Conservation (phyloP, 2,329 filamentous ascomycete species). For the Thelonectria blattea region DNA sequence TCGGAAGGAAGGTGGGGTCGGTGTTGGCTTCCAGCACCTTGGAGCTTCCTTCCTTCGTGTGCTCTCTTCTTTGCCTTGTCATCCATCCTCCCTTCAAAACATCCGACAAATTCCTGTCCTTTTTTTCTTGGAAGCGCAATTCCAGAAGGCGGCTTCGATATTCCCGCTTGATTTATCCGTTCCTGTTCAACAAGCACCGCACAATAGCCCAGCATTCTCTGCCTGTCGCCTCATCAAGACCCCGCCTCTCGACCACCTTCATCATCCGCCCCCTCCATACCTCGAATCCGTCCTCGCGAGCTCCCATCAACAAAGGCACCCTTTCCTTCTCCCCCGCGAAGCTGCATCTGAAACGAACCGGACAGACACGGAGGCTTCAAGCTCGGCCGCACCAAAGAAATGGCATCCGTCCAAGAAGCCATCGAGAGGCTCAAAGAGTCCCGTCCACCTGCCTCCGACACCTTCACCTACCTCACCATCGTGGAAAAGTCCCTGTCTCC, state of each 20-base stretch:
- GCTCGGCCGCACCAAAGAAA: conserved; percentile 20
- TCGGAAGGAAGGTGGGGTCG: not conserved
- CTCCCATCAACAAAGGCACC: not conserved
- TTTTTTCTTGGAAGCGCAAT: not conserved
- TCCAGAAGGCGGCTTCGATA: not conserved
- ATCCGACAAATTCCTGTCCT: not conserved
- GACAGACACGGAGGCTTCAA: not conserved
- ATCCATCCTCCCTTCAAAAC: not conserved
- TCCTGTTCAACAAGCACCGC: not conserved
- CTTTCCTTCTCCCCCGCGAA: not conserved
- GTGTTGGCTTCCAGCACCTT: not conserved
- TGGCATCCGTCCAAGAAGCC: conserved; percentile 47
- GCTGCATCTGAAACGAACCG: not conserved
- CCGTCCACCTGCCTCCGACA: conserved; percentile 63
- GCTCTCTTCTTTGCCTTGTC: not conserved
- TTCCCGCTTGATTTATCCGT: not conserved
- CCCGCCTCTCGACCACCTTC: not conserved
- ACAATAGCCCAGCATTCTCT: not conserved
- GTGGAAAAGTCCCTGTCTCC: conserved; percentile 74
- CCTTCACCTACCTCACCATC: conserved; percentile 79
- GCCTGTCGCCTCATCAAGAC: not conserved
- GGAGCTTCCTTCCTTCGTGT: not conserved
- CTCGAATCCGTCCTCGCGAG: not conserved
- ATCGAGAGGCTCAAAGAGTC: conserved; percentile 56
- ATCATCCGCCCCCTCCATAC: not conserved